Evolutionary conservation across 352 stramenopile species (phyloP), one percentile per base, ranked within the genome.

Genomic region (Globisporangium megalacanthum): DNA sequence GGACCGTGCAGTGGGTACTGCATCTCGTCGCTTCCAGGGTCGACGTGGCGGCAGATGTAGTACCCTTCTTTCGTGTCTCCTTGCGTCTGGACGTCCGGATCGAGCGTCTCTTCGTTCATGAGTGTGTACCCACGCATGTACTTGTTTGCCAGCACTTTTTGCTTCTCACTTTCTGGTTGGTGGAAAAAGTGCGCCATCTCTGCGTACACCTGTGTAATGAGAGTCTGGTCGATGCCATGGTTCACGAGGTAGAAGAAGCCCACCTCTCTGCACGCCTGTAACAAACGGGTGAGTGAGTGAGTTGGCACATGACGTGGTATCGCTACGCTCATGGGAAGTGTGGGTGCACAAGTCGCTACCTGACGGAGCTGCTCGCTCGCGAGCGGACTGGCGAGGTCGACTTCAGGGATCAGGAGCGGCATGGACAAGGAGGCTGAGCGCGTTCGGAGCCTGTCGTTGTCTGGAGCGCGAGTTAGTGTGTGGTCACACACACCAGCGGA

Each of bases 31-130:
- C 66, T 79, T 53, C 60, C 65, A 13, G 70, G 52, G 9, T 78
- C 58, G 49, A 83, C 72, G 52, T 88, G 77, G 54, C 79, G 79
- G 60, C 79, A 89, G 59, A 89, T 87, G 56, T 89, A 89, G 62
- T 85, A 89, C 11, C 77, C 79, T 60, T 89, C 79, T 50, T 89
- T 89, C 47, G 79, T 89, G 60, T 89, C 79, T 41, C 79, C 56
- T 33, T 63, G 57, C 6, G 57, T 86, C 62, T 89, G 79, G 25
- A 73, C 66, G 8, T 58, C 52, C 14, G 73, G 75, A 56, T 89
- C 75, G 54, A 89, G 65, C n/a, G 75, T 89, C 63, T 89, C 79
- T 55, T 88, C 79, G 62, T 77, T 82, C 75, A 88, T 82, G 45
- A 72, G 48, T 48, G 79, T 89, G 67, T 88, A 89, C 37, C 79